phyloP scores from a whole-genome alignment of 2,329 filamentous ascomycete genomes.

The Penicillium sp. region DNA sequence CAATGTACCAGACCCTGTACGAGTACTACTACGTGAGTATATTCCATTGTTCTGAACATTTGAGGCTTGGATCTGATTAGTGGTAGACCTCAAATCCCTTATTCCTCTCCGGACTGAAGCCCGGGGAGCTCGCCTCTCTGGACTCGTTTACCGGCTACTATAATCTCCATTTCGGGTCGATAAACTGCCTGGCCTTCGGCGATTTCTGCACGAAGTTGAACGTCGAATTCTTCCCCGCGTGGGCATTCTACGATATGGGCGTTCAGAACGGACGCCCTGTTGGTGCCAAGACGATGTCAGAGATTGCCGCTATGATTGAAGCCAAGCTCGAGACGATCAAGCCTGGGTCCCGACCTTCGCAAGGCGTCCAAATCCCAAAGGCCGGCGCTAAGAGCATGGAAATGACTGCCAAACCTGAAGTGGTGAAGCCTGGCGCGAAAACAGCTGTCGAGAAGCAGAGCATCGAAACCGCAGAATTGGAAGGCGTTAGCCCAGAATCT shows the following conservation, averaged over 20 bases:
- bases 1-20: conserved; percentile 82
- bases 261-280: conserved; percentile 54
- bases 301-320: conserved; percentile 65
- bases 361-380: conserved; percentile 60
- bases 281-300: conserved; percentile 59
- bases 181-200: conserved; percentile 77
- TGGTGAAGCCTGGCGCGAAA: conserved; percentile 35
- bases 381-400: conserved; percentile 53
- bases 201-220: conserved; percentile 65
- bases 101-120: conserved; percentile 43
- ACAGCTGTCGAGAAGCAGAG: conserved; percentile 31
- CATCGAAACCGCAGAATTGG: conserved; percentile 22
- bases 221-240: conserved; percentile 64
- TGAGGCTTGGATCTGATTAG: conserved; percentile 17
- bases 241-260: conserved; percentile 72
- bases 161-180: conserved; percentile 73
- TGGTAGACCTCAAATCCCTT: conserved; percentile 66
- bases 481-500: conserved; percentile 35
- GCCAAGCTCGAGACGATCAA: conserved; percentile 64
- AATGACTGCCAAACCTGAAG: conserved; percentile 32
- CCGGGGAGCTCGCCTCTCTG: conserved; percentile 44
- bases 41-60: conserved; percentile 2
- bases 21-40: conserved; percentile 65
- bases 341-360: conserved; percentile 67
- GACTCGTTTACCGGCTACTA: conserved; percentile 74